Evolutionary conservation across 345 rosid species (phyloP).

Genomic region (Gossypioides kirkii): DNA sequence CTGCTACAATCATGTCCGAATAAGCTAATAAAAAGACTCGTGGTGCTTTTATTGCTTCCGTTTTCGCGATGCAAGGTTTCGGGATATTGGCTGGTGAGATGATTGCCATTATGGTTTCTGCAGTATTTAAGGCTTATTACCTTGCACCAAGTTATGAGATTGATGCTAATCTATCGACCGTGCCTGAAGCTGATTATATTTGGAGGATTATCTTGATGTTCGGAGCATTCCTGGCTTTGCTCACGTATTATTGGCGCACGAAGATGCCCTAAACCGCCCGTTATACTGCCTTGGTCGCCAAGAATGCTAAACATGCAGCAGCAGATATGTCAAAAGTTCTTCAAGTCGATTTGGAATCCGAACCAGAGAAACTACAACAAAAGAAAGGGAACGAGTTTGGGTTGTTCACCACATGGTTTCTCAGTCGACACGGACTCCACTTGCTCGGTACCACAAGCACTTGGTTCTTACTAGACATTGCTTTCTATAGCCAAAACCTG

Average conservation of each 20-base stretch:
- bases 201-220: slow-evolving; percentile 25
- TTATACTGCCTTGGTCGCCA: slow-evolving; percentile 29
- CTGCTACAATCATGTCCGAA: slow-evolving; percentile 18
- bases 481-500: slow-evolving; percentile 19
- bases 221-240: slow-evolving; percentile 21
- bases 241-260: slow-evolving; percentile 28
- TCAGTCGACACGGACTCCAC: slow-evolving; percentile 24
- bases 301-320: slow-evolving; percentile 17
- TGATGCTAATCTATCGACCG: neutral
- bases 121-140: neutral
- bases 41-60: slow-evolving; percentile 13
- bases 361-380: neutral
- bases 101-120: slow-evolving; percentile 5
- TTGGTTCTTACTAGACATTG: slow-evolving; percentile 29
- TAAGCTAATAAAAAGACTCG: slow-evolving; percentile 18
- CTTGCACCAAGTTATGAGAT: neutral
- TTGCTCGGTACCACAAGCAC: slow-evolving; percentile 22
- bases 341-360: slow-evolving; percentile 12
- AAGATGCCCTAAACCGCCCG: slow-evolving; percentile 32
- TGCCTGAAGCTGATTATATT: slow-evolving; percentile 8
- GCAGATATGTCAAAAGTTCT: slow-evolving; percentile 24
- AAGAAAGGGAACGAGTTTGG: slow-evolving; percentile 6
- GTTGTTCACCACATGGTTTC: slow-evolving; percentile 19
- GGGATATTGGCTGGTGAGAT: slow-evolving; percentile 10
- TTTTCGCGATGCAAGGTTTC: slow-evolving; percentile 15